Percentiles rank a stretch among this genome's conserved stretches.
Evolutionary conservation across 768 basidiomycete species (phyloP).

Genomic region (Chalciporus pseudorubinellus): DNA sequence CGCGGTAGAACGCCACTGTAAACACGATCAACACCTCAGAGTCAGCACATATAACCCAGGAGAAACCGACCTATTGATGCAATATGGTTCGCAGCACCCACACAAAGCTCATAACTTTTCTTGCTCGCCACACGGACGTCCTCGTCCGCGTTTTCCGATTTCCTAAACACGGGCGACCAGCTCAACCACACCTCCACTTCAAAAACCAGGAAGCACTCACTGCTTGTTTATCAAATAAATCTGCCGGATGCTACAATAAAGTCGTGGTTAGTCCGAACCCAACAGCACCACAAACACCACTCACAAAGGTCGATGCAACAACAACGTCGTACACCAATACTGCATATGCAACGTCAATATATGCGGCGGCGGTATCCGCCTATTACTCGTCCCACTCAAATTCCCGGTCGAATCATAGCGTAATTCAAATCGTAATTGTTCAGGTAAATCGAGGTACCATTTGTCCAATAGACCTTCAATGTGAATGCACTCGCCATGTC

Average conservation of each 20-base stretch:
- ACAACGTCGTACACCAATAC: conserved; percentile 76
- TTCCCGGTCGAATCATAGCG: conserved; percentile 38
- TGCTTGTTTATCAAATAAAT: conserved; percentile 33
- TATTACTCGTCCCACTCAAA: conserved; percentile 14
- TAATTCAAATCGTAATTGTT: conserved; percentile 63
- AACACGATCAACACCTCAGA: not conserved
- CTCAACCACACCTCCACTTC: no score
- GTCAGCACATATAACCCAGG: not conserved
- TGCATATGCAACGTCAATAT: conserved; percentile 79
- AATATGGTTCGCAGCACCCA: conserved; percentile 76
- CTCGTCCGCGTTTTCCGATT: conserved; percentile 46
- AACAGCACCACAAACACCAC: conserved; percentile 24
- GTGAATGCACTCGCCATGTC: conserved; percentile 54
- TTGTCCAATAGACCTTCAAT: conserved; percentile 66
- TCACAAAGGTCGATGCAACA: conserved; percentile 80
- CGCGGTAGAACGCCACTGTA: conserved; percentile 53
- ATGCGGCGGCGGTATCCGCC: conserved; percentile 53
- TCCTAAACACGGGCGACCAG: conserved; percentile 16
- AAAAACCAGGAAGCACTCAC: conserved; percentile 27
- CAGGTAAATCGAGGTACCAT: conserved; percentile 72
- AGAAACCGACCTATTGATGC: conserved; percentile 55
- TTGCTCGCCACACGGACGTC: conserved; percentile 55
- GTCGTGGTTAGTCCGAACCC: conserved; percentile 5
- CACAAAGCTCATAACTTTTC: conserved; percentile 71
- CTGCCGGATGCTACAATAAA: conserved; percentile 25